Conservation (phyloP, 1,139 yeast genomes). For the Lodderomyces jiufengensis region DNA sequence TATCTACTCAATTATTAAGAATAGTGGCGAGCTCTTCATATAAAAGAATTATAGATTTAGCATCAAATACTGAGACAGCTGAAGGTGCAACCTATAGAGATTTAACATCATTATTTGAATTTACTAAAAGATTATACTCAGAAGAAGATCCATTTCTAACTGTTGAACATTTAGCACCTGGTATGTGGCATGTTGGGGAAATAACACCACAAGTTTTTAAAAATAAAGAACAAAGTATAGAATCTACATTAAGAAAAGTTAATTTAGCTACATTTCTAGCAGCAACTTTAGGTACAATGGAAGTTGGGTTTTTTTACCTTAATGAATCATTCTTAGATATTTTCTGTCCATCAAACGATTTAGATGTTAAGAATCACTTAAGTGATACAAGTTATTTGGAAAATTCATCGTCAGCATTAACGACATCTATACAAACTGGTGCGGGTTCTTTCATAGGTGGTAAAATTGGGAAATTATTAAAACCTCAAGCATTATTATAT, state of each 20-base stretch:
- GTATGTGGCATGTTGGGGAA: constrained; percentile 64
- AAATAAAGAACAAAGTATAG: constrained; percentile 62
- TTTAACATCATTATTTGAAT: constrained; percentile 71
- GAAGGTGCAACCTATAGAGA: constrained; percentile 75
- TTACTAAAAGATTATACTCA: constrained; percentile 60
- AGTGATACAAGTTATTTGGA: constrained; percentile 20
- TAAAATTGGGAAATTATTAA: constrained; percentile 57
- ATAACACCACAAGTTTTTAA: constrained; percentile 55
- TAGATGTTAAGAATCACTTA: constrained; percentile 41
- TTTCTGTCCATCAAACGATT: constrained; percentile 63
- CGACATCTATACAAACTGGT: constrained; percentile 38
- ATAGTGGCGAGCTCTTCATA: constrained; percentile 68
- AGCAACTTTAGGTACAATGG: constrained; percentile 79
- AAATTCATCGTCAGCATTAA: constrained; percentile 18
- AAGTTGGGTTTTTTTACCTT: constrained; percentile 82
- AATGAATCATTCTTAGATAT: constrained; percentile 82
- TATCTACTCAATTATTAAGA: constrained; percentile 70
- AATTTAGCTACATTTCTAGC: constrained; percentile 84
- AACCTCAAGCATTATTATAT: constrained; percentile 74
- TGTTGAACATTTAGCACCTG: constrained; percentile 59
- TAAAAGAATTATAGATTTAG: constrained; percentile 68
- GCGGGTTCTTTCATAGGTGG: constrained; percentile 38
- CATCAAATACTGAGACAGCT: constrained; percentile 67
- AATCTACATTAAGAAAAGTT: constrained; percentile 72
- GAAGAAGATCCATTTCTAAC: constrained; percentile 66